These are phyloP conservation scores for Ligustrum vulgare DNA, from an alignment of 257 asterid genomes.

Conservation along the genomic window DNA sequence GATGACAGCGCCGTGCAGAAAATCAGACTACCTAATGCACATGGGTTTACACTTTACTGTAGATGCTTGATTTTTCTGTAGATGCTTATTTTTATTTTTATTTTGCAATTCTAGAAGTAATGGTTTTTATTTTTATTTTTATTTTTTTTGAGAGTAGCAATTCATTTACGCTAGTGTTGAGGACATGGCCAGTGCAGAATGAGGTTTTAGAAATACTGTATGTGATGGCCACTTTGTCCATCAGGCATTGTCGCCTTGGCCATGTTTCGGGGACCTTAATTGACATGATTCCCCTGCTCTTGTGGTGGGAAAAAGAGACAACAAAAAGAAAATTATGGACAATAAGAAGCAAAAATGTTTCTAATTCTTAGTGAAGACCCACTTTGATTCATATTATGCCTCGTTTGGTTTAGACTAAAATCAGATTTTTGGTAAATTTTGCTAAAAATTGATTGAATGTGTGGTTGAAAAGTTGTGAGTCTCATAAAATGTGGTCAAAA, in stretches of 20 bases:
- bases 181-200: neutral
- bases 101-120: neutral
- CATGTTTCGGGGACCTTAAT: neutral
- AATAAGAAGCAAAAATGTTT: neutral
- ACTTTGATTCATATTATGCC: no score
- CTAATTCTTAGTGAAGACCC: neutral
- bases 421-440: no score
- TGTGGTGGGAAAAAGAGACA: neutral
- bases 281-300: neutral
- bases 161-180: no score
- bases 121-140: no score
- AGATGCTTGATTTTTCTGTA: neutral
- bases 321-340: neutral
- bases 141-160: neutral
- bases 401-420: no score
- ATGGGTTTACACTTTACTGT: neutral
- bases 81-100: no score
- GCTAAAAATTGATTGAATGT: no score
- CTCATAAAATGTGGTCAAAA: no score
- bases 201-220: neutral
- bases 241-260: neutral
- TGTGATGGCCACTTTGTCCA: neutral
- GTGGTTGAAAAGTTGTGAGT: no score
- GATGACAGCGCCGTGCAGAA: constrained; percentile 5
- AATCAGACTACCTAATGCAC: neutral